These are phyloP conservation scores for Juglanconis sp. DNA, from an alignment of 2,329 filamentous ascomycete genomes.

Conservation along the genomic window DNA sequence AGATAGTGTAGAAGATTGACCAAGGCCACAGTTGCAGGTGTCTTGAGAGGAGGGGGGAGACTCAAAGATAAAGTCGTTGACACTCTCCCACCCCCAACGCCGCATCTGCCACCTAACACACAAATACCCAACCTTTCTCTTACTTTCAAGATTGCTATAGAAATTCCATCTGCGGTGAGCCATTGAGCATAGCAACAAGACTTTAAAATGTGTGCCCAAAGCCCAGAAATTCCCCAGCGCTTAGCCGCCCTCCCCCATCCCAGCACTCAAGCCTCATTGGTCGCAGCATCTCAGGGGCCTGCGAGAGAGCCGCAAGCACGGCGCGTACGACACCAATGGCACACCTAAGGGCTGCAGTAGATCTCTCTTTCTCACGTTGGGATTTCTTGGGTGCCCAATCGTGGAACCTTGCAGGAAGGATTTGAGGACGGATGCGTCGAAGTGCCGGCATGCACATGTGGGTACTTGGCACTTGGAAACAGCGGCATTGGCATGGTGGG, in stretches of 20 bases:
- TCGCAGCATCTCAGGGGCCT: conserved; percentile 4
- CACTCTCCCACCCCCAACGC: too few species aligned
- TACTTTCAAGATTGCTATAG: too few species aligned
- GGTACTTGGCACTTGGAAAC: conserved; percentile 11
- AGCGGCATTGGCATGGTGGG: not conserved
- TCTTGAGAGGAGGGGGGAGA: too few species aligned
- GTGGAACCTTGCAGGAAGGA: not conserved
- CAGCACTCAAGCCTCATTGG: conserved; percentile 1
- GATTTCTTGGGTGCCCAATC: conserved; percentile 7
- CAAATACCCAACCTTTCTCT: too few species aligned
- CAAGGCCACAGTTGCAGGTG: too few species aligned
- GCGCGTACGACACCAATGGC: conserved; percentile 18
- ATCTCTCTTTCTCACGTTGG: conserved; percentile 4
- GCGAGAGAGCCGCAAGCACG: conserved; percentile 12
- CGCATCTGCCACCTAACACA: too few species aligned
- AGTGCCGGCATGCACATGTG: conserved; percentile 15
- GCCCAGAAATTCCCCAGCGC: conserved; percentile 1
- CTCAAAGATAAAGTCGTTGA: too few species aligned
- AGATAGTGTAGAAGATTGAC: too few species aligned
- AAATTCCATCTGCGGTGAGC: not conserved
- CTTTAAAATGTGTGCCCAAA: not conserved
- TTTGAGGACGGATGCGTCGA: not conserved
- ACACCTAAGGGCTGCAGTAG: not conserved
- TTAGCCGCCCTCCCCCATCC: conserved; percentile 5
- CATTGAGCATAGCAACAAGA: not conserved